Evolutionary conservation across 2,329 filamentous ascomycete species (phyloP).

Genomic region (Colletotrichum lupini): DNA sequence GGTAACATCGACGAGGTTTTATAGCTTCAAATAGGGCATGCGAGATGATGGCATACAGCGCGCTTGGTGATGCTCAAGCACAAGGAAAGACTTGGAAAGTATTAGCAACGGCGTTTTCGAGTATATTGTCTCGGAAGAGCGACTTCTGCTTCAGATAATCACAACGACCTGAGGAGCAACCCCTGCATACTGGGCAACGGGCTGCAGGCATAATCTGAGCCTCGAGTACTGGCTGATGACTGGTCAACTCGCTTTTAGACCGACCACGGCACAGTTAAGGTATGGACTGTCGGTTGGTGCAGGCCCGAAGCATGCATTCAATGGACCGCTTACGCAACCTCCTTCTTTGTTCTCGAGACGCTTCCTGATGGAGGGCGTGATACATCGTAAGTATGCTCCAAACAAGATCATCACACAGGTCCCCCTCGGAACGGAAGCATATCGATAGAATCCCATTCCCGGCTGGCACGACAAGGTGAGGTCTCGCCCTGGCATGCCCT

Average conservation of each 20-base stretch:
- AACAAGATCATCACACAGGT: background rate
- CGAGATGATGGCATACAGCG: conserved; percentile 10
- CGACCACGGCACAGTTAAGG: background rate
- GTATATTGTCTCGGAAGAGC: background rate
- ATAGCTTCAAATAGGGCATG: background rate
- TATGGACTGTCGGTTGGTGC: background rate
- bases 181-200: conserved; percentile 22
- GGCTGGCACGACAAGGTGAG: conserved; percentile 12
- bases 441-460: background rate
- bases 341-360: background rate
- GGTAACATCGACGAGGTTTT: background rate
- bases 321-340: conserved; percentile 24
- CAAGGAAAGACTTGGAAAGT: background rate
- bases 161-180: background rate
- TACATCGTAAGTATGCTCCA: background rate
- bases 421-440: conserved; percentile 6
- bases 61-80: background rate
- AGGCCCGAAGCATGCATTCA: conserved; percentile 31
- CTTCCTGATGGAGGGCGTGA: background rate
- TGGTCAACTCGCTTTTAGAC: conserved; percentile 5
- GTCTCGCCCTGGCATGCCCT: conserved; percentile 11
- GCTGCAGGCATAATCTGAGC: conserved; percentile 9
- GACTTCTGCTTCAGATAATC: background rate
- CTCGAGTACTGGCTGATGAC: background rate
- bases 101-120: background rate